phyloP scores from a whole-genome alignment of 306 rosid genomes.

The Vigna radiata region DNA sequence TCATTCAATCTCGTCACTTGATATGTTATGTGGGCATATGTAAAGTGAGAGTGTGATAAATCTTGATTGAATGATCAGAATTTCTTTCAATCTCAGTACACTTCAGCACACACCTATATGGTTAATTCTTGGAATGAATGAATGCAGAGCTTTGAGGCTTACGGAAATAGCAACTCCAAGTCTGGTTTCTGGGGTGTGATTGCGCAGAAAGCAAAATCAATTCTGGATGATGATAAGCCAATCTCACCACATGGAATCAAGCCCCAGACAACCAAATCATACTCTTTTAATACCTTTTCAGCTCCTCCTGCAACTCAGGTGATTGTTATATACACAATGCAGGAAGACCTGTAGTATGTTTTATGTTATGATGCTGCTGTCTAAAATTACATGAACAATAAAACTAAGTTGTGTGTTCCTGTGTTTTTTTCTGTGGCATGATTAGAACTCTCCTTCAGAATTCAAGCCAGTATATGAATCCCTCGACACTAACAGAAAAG shows the following conservation, averaged over 20 bases:
- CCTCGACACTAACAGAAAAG: constrained; percentile 50
- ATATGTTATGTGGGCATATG: not conserved
- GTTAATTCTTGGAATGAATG: constrained; percentile 33
- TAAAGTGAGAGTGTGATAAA: not conserved
- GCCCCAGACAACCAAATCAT: constrained; percentile 48
- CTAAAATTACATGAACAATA: not conserved
- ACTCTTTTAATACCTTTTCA: constrained; percentile 37
- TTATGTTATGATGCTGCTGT: not conserved
- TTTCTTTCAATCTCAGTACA: not conserved
- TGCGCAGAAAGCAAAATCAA: constrained; percentile 88
- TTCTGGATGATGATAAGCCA: constrained; percentile 72
- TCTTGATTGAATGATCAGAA: not conserved
- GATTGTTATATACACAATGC: constrained; percentile 16
- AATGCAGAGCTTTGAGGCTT: constrained; percentile 68
- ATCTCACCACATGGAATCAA: constrained; percentile 34
- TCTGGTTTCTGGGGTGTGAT: constrained; percentile 91
- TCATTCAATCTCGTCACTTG: not conserved
- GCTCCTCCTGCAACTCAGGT: constrained; percentile 62
- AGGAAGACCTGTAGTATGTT: not conserved
- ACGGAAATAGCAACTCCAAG: constrained; percentile 54
- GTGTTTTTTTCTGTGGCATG: constrained; percentile 25
- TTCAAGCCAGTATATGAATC: constrained; percentile 59
- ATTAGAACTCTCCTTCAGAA: constrained; percentile 42
- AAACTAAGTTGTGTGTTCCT: constrained; percentile 17
- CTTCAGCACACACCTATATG: not conserved